phyloP scores from a whole-genome alignment of 805 yeast genomes.

The Candida coquimbonensis region DNA sequence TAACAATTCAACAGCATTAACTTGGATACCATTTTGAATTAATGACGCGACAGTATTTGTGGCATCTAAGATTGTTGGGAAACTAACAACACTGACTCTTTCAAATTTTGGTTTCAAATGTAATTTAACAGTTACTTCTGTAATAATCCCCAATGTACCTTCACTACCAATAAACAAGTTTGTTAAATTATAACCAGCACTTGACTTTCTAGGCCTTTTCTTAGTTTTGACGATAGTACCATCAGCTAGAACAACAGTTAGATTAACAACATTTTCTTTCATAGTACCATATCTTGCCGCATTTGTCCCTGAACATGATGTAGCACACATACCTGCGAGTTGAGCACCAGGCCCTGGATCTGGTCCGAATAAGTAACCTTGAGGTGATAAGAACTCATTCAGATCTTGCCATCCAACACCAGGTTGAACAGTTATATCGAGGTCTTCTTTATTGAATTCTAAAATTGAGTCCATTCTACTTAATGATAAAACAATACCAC shows the following conservation, averaged over 20 bases:
- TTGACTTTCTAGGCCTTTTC: constrained; percentile 64
- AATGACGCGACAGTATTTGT: constrained; percentile 59
- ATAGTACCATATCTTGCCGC: constrained; percentile 75
- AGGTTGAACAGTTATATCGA: constrained; percentile 68
- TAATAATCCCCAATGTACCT: constrained; percentile 72
- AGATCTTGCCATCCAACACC: constrained; percentile 76
- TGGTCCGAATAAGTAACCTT: constrained; percentile 59
- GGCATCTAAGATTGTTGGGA: constrained; percentile 63
- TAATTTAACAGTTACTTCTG: constrained; percentile 67
- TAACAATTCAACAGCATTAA: constrained; percentile 68
- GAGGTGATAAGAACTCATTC: constrained; percentile 39
- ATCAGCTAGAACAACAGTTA: constrained; percentile 73
- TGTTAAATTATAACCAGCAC: constrained; percentile 74
- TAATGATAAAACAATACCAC: constrained; percentile 53
- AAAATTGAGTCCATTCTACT: constrained; percentile 54
- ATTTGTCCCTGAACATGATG: constrained; percentile 75
- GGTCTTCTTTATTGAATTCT: constrained; percentile 50
- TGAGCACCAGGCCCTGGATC: constrained; percentile 79
- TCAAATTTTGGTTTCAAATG: constrained; percentile 59
- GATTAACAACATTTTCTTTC: constrained; percentile 59
- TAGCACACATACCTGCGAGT: constrained; percentile 71
- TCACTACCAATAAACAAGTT: constrained; percentile 72
- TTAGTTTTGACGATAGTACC: constrained; percentile 70
- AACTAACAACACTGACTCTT: constrained; percentile 61
- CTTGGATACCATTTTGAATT: constrained; percentile 52